These are phyloP conservation scores for Alternaria ventricosa DNA, from an alignment of 2,329 filamentous ascomycete species.

Conservation along the genomic window DNA sequence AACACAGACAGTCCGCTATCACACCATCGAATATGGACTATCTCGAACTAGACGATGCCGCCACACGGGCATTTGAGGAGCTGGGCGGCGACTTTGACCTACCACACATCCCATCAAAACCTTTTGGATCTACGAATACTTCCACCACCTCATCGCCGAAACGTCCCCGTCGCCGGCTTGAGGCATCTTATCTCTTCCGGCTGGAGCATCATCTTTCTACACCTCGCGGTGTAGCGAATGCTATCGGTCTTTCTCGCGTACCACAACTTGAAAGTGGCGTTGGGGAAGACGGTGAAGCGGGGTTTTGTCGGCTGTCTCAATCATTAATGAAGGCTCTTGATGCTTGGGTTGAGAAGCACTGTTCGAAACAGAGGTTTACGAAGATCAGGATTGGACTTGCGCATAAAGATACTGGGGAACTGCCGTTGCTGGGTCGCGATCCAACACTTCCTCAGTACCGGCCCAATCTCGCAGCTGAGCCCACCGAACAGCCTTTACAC, in stretches of 20 bases:
- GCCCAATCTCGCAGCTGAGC: background rate
- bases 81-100: constrained; percentile 1
- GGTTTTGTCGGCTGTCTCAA: constrained; percentile 1
- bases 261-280: constrained; percentile 1
- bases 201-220: constrained; percentile 2
- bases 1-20: background rate
- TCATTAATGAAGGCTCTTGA: background rate
- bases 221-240: background rate
- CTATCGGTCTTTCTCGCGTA: background rate
- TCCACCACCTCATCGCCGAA: background rate
- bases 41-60: constrained; percentile 15
- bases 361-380: background rate
- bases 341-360: background rate
- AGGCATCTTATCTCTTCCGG: constrained; percentile 2
- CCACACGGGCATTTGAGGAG: background rate
- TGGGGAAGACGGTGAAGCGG: constrained; percentile 8
- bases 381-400: background rate
- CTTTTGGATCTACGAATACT: background rate
- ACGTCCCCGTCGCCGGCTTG: constrained; percentile 1
- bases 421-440: background rate
- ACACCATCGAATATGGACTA: background rate
- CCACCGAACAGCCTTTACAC: fast-evolving
- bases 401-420: background rate
- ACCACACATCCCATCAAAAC: background rate
- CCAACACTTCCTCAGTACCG: background rate